Conservation (phyloP, 2,329 filamentous ascomycete genomes). For the Pseudomassariella vexata region DNA sequence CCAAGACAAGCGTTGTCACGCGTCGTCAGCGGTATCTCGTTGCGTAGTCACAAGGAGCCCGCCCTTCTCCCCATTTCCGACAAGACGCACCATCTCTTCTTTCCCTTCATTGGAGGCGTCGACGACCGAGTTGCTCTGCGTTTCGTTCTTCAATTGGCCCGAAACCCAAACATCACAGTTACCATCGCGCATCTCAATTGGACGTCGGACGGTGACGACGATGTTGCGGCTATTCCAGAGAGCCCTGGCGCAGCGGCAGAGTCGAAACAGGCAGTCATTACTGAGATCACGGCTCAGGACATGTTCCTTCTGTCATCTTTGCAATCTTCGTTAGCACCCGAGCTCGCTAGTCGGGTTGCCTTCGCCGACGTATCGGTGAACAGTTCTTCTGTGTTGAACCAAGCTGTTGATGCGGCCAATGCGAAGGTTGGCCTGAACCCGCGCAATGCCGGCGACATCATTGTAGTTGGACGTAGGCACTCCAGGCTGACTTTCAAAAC, state of each 20-base stretch:
- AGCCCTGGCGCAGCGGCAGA: slow-evolving; percentile 7
- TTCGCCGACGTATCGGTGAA: slow-evolving; percentile 47
- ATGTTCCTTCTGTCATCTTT: slow-evolving; percentile 27
- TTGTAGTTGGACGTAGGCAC: slow-evolving; percentile 58
- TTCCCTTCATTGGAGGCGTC: slow-evolving; percentile 77
- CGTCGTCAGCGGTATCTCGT: slow-evolving; percentile 50
- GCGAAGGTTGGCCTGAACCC: slow-evolving; percentile 54
- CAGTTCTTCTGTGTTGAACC: slow-evolving; percentile 31
- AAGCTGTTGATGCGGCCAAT: slow-evolving; percentile 47
- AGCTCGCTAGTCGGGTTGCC: slow-evolving; percentile 25
- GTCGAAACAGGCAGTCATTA: slow-evolving; percentile 18
- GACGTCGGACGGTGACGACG: slow-evolving; percentile 16
- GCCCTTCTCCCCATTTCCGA: slow-evolving; percentile 54
- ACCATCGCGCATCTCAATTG: slow-evolving; percentile 61
- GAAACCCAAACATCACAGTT: slow-evolving; percentile 71
- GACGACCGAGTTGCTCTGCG: slow-evolving; percentile 78
- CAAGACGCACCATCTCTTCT: slow-evolving; percentile 75
- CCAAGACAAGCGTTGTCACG: slow-evolving; percentile 34
- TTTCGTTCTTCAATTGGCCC: slow-evolving; percentile 77
- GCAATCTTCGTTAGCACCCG: slow-evolving; percentile 25
- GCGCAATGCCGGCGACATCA: slow-evolving; percentile 64
- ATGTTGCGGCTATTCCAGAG: slow-evolving; percentile 14
- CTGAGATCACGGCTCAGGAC: slow-evolving; percentile 28
- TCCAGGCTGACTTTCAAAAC: slow-evolving; percentile 18
- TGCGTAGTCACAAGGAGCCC: slow-evolving; percentile 54